Evolutionary conservation across 2,329 filamentous ascomycete genomes (phyloP), one percentile per base, ranked within the genome.

Genomic region (Aspergillus neoniger): DNA sequence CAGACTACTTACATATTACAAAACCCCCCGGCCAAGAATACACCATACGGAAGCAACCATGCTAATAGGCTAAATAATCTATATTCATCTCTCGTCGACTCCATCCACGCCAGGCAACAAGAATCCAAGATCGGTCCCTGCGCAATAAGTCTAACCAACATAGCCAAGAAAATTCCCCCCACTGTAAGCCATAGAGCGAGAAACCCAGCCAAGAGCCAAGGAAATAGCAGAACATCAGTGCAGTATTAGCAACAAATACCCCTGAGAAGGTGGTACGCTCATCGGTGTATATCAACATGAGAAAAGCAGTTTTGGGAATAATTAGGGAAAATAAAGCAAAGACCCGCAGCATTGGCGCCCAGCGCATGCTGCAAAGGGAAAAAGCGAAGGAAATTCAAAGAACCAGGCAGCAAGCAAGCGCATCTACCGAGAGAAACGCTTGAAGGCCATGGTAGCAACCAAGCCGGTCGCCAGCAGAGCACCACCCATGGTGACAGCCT

Each of bases 401-500:
- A 32, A 32, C 2, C 9, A 32, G 30, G 30, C 23, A 21, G 8
- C n/a, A 53, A 56, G 30, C 15, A 43, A 53, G 30, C n/a, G 21
- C 32, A 15, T 56, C 44, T 66, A 75, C 55, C 70, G 70, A 38
- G 65, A 69, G 65, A 77, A 78, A 25, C 76, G 73, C 68, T 77
- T 79, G 67, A 75, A 78, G 38, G 70, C 72, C 64, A 78, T 73
- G 25, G 73, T 74, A 6, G 75, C 77, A 28, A 72, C 76, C 21
- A 78, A 67, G n/a, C 77, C 77, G 30, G 76, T 75, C 3, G 82
- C 82, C 61, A 83, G 70, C 12, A 84, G 63, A 17, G 79, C 76
- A 30, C 81, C 78, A 21, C 81, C 80, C 57, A 83, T 77, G 12
- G 82, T 80, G 51, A 82, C 71, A 17, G 79, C 81, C 62, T 83